Base-by-base conservation (phyloP, 495 filamentous ascomycete genomes). In the Glonium stellatum region DNA sequence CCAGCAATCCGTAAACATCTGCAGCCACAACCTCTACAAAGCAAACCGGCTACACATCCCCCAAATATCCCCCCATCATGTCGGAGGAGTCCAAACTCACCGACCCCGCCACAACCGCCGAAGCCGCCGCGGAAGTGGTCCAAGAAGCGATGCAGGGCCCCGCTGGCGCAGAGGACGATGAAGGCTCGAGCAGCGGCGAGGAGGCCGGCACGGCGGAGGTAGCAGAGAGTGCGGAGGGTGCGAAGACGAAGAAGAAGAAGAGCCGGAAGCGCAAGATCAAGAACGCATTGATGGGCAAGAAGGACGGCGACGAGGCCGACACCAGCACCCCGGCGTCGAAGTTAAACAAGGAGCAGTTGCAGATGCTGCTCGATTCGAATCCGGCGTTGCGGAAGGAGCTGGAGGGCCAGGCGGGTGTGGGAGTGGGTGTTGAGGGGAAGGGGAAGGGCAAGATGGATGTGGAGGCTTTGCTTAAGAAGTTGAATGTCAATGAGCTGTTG, bases 401-500 rank as follows among this genome's bases (percentile, higher is more conserved):
- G 11, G 64, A 71, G 57, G 71, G 57, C 11, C 57, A 49, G 57
- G 15, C 70, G 1, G 66, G 71, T 64, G 73, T 62, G 15, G 72
- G 51, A 64, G 58, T 62, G 56, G 71, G 66, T 50, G 76, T 81
- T 11, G 74, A 44, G 39, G 39, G 39, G 1, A 44, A 52, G 55
- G 18, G 70, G 1, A 68, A 72, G 66, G 72, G 63, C n/a, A 72
- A 54, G 65, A 59, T 62, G 57, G 71, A 67, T 52, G 76, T 81
- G 12, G 74, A 80, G 51, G 82, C 90, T 60, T 76, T 82, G 31
- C 73, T 97, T 65, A 83, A 82, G 69, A 83, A 85, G 55, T 76
- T 96, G 70, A 85, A 84, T 59, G 74, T 95, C 12, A 79, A 84
- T 55, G 88, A 96, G 51, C 76, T 96, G 62, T 75, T 96, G 75